Evolutionary conservation across 2,329 filamentous ascomycete genomes (phyloP).

Genomic region (Sporothrix curviconia): DNA sequence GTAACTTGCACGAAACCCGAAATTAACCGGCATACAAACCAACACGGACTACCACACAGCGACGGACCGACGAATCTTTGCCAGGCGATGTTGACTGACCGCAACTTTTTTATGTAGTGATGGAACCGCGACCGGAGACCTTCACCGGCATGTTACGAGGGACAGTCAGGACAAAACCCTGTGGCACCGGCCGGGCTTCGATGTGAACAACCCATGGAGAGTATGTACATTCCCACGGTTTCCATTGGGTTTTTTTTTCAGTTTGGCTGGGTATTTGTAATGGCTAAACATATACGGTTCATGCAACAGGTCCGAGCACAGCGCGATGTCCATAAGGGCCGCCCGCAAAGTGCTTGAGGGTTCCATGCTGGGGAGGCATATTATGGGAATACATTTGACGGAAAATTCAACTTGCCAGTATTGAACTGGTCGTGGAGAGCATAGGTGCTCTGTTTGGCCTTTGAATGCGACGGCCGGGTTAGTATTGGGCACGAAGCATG

Average conservation of each 20-base stretch:
- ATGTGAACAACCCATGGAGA: slow-evolving; percentile 58
- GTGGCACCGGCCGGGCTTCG: slow-evolving; percentile 53
- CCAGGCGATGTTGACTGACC: neutral
- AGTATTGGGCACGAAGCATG: too few species aligned
- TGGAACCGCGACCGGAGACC: slow-evolving; percentile 56
- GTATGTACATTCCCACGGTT: slow-evolving; percentile 39
- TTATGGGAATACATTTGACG: too few species aligned
- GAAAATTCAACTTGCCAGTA: too few species aligned
- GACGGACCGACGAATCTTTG: neutral
- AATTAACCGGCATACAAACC: neutral
- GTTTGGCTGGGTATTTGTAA: too few species aligned
- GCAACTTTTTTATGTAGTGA: slow-evolving; percentile 45
- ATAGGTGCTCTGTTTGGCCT: too few species aligned
- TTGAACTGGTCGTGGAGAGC: too few species aligned
- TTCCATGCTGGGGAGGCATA: too few species aligned
- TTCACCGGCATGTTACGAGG: slow-evolving; percentile 53
- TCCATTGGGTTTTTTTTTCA: neutral
- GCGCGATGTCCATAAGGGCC: too few species aligned
- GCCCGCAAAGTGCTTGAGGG: too few species aligned
- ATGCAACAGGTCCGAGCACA: too few species aligned
- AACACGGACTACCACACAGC: neutral
- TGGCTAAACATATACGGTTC: too few species aligned
- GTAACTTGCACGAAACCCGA: neutral
- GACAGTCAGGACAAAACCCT: slow-evolving; percentile 50
- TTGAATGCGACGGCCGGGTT: neutral